Evolutionary conservation across 2,329 filamentous ascomycete species (phyloP).

Genomic region (Cercospora sp.): DNA sequence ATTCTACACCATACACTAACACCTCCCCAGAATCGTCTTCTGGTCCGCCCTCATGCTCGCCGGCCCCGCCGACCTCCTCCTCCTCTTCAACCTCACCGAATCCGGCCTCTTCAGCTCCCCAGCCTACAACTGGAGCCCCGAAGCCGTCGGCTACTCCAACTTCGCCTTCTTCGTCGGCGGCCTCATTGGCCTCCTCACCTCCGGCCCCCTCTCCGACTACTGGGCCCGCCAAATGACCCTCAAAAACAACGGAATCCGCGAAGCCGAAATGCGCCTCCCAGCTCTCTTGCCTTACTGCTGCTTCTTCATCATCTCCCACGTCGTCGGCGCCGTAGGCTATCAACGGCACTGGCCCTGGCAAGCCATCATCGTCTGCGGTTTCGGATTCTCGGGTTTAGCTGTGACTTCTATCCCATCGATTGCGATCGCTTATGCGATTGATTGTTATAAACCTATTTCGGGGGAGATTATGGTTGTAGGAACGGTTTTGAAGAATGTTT

Average conservation of each 20-base stretch:
- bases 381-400: slow-evolving; percentile 45
- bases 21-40: slow-evolving; percentile 39
- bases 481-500: slow-evolving; percentile 49
- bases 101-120: slow-evolving; percentile 46
- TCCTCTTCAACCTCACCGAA: slow-evolving; percentile 55
- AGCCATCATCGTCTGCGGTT: slow-evolving; percentile 52
- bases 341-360: slow-evolving; percentile 52
- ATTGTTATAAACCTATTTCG: slow-evolving; percentile 50
- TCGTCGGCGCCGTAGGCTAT: slow-evolving; percentile 53
- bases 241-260: slow-evolving; percentile 57
- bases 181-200: slow-evolving; percentile 48
- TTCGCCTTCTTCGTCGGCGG: slow-evolving; percentile 48
- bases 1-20: not conserved
- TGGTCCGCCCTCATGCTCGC: slow-evolving; percentile 41
- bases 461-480: slow-evolving; percentile 50
- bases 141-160: slow-evolving; percentile 53
- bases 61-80: slow-evolving; percentile 44
- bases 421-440: slow-evolving; percentile 48
- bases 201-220: slow-evolving; percentile 57
- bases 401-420: slow-evolving; percentile 48
- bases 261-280: slow-evolving; percentile 62
- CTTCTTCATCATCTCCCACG: slow-evolving; percentile 51
- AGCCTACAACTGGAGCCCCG: slow-evolving; percentile 48
- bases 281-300: slow-evolving; percentile 54
- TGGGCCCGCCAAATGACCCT: slow-evolving; percentile 53